phyloP scores from a whole-genome alignment of 306 rosid species.

The Dalbergia cochinchinensis region DNA sequence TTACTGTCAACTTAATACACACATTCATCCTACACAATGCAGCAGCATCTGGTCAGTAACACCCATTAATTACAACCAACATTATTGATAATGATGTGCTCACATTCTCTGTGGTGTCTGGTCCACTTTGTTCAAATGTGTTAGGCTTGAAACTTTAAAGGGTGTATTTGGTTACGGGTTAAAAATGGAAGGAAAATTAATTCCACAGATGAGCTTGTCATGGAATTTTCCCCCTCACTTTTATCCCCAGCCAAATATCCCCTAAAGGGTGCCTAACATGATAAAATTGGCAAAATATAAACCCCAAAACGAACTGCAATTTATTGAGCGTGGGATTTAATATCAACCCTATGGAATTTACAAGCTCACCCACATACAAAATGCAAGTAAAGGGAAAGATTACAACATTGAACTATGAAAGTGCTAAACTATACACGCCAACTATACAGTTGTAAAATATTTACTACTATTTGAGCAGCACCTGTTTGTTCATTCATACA shows the following conservation, averaged over 20 bases:
- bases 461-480: slow-evolving; percentile 8
- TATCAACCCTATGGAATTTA: neutral
- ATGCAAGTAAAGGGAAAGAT: neutral
- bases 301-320: slow-evolving; percentile 7
- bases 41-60: neutral
- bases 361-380: slow-evolving; percentile 11
- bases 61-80: neutral
- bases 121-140: neutral
- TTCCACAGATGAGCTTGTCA: too few species aligned
- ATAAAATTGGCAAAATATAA: neutral
- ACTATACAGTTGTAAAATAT: slow-evolving; percentile 32
- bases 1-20: slow-evolving; percentile 15
- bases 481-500: slow-evolving; percentile 32
- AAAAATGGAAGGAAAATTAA: too few species aligned
- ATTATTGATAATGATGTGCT: neutral
- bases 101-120: neutral
- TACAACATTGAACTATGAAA: neutral
- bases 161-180: too few species aligned
- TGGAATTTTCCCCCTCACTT: too few species aligned
- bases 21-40: neutral
- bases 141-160: neutral
- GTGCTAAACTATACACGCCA: slow-evolving; percentile 16
- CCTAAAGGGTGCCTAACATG: neutral
- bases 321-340: neutral
- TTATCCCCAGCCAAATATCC: too few species aligned